These are phyloP conservation scores for Zygotorulaspora florentina DNA, from an alignment of 805 yeast genomes.

Conservation along the genomic window DNA sequence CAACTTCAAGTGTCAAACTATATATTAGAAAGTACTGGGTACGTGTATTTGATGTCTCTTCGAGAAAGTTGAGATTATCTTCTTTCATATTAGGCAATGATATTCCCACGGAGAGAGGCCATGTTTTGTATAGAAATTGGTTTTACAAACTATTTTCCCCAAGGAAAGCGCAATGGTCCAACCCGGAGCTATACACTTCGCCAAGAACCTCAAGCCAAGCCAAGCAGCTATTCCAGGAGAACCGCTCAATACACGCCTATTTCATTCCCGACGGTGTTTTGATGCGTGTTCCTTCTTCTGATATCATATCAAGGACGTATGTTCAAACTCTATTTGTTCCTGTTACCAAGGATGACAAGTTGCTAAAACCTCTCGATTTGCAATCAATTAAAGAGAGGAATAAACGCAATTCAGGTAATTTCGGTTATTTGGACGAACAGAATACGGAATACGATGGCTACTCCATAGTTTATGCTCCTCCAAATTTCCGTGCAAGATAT, in stretches of 20 bases:
- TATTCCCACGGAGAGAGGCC: constrained; percentile 65
- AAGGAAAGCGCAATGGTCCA: constrained; percentile 33
- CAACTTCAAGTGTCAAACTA: constrained; percentile 28
- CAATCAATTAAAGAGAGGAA: constrained; percentile 33
- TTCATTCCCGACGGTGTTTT: constrained; percentile 78
- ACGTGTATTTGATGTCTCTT: constrained; percentile 49
- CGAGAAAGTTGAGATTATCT: constrained; percentile 62
- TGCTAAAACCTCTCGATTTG: constrained; percentile 40
- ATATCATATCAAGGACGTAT: constrained; percentile 62
- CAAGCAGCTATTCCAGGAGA: constrained; percentile 38
- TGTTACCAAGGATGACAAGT: constrained; percentile 73
- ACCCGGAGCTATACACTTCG: constrained; percentile 50
- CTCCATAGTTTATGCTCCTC: constrained; percentile 83
- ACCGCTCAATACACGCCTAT: constrained; percentile 45
- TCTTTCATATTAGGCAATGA: constrained; percentile 72
- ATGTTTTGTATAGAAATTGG: constrained; percentile 50
- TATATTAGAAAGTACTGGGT: constrained; percentile 57
- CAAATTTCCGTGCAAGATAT: constrained; percentile 60
- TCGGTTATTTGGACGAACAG: constrained; percentile 41
- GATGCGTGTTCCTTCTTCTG: constrained; percentile 83
- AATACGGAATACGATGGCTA: constrained; percentile 45
- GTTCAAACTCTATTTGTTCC: constrained; percentile 69
- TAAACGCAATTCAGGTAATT: constrained; percentile 41
- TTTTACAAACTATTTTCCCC: constrained; percentile 42
- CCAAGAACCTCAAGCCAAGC: constrained; percentile 55